Evolutionary conservation across 192 early-diverging fungal genomes (phyloP).

Genomic region (Spinellus fusiger): DNA sequence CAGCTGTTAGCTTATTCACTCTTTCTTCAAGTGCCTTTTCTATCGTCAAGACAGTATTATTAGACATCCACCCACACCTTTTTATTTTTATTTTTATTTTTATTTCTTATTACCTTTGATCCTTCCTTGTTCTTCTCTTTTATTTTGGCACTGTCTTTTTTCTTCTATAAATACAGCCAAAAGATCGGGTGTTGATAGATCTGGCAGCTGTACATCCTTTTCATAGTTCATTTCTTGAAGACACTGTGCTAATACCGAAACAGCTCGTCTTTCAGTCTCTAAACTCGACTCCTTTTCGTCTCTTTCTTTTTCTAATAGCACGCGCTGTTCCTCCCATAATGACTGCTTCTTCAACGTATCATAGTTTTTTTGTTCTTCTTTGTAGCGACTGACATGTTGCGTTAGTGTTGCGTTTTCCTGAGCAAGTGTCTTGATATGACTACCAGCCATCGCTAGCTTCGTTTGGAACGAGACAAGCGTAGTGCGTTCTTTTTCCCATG

Average conservation of each 20-base stretch:
- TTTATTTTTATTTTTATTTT: slow-evolving; percentile 1
- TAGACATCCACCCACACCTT: neutral
- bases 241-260: neutral
- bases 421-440: slow-evolving; percentile 29
- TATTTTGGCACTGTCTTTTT: too few species aligned
- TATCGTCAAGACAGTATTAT: neutral
- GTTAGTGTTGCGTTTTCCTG: slow-evolving; percentile 13
- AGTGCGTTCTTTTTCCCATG: slow-evolving; percentile 10
- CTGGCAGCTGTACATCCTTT: neutral
- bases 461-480: slow-evolving; percentile 9
- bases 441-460: slow-evolving; percentile 28
- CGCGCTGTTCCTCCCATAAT: neutral
- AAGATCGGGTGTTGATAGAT: too few species aligned
- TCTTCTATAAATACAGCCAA: too few species aligned
- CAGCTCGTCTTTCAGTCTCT: neutral
- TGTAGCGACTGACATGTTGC: neutral
- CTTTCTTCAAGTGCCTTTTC: neutral
- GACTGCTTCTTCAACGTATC: too few species aligned
- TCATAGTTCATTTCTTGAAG: neutral
- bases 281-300: neutral
- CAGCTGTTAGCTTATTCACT: neutral
- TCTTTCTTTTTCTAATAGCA: neutral
- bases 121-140: neutral
- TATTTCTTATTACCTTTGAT: neutral
- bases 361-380: neutral